Conservation (phyloP, 176 grass and related monocot species). For the Phragmites australis region DNA sequence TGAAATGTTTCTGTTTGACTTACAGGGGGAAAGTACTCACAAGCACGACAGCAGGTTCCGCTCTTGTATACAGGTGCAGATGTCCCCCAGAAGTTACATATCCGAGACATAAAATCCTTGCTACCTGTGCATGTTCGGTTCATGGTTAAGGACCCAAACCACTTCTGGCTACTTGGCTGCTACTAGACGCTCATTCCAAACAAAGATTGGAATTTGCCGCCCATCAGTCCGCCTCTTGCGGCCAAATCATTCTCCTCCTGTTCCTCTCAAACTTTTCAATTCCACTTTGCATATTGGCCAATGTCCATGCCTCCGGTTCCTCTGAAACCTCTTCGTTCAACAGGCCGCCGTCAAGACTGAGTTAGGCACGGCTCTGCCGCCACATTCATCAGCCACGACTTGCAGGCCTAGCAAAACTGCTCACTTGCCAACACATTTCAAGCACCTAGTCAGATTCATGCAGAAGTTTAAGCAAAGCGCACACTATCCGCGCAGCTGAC, state of each 20-base stretch:
- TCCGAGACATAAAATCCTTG: too few species aligned
- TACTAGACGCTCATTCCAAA: not conserved
- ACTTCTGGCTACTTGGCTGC: too few species aligned
- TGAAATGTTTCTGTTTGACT: too few species aligned
- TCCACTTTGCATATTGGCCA: not conserved
- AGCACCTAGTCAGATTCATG: not conserved
- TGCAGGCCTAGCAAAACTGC: not conserved
- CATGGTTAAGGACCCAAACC: too few species aligned
- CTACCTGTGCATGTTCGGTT: too few species aligned
- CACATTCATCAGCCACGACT: not conserved
- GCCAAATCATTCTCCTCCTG: not conserved
- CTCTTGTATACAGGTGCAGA: too few species aligned
- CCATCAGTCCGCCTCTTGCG: not conserved
- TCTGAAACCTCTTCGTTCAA: not conserved
- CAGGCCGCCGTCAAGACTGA: not conserved
- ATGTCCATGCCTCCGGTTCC: not conserved
- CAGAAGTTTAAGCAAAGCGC: not conserved
- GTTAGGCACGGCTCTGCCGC: conserved; percentile 15
- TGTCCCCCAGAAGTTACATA: too few species aligned
- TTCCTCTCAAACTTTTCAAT: not conserved
- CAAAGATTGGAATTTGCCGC: not conserved
- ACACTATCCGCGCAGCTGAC: not conserved
- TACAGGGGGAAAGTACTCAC: too few species aligned
- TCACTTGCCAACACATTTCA: conserved; percentile 13
- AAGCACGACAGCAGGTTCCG: too few species aligned